Evolutionary conservation across 495 filamentous ascomycete species (phyloP).

Genomic region (Pyrenopolyporus hunteri): DNA sequence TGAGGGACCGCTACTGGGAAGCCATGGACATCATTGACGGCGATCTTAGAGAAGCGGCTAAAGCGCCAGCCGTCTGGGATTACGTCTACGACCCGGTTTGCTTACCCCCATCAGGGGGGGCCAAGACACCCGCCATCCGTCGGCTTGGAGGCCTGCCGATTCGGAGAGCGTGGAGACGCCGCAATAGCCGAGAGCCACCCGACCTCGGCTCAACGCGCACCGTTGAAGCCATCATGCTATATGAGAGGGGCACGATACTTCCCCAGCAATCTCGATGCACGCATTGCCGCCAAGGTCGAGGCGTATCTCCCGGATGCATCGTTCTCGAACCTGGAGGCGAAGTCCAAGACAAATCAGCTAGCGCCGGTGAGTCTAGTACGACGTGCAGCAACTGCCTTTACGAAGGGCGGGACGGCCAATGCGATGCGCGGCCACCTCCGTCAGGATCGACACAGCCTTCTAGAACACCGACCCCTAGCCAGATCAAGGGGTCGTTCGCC

Average conservation of each 20-base stretch:
- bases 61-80: conserved; percentile 31
- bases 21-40: conserved; percentile 30
- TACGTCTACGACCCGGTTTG: conserved; percentile 36
- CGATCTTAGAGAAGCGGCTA: conserved; percentile 14
- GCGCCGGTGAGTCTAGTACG: neutral
- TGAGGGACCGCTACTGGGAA: conserved; percentile 36
- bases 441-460: conserved; percentile 9
- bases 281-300: conserved; percentile 15
- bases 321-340: conserved; percentile 9
- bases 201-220: conserved; percentile 9
- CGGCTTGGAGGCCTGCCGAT: conserved; percentile 21
- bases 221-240: conserved; percentile 31
- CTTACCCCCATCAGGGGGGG: conserved; percentile 21
- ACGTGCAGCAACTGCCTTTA: conserved; percentile 32
- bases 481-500: conserved; percentile 15
- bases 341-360: neutral
- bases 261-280: conserved; percentile 18
- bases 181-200: conserved; percentile 21
- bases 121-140: conserved; percentile 17
- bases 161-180: conserved; percentile 31
- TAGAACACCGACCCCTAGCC: conserved; percentile 21
- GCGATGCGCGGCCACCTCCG: conserved; percentile 8
- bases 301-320: conserved; percentile 28
- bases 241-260: conserved; percentile 31
- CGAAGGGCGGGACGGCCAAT: conserved; percentile 12